These are phyloP conservation scores for Pyrenophora graminea DNA, from an alignment of 2,329 filamentous ascomycete genomes.

Conservation along the genomic window DNA sequence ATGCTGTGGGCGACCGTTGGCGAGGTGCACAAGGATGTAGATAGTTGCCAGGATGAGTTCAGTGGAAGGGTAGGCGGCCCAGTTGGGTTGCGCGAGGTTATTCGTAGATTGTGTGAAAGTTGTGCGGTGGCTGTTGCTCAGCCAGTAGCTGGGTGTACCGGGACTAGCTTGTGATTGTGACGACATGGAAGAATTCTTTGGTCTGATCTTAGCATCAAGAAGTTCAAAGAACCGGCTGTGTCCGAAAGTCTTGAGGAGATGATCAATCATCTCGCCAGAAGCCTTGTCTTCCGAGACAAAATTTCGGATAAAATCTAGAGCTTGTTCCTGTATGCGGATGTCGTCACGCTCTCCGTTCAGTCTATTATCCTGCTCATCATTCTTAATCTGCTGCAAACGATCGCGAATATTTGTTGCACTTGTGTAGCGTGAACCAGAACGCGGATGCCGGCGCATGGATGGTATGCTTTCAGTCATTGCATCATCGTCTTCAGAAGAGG, in stretches of 20 bases:
- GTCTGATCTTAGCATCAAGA: slow-evolving; percentile 74
- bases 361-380: slow-evolving; percentile 69
- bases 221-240: slow-evolving; percentile 80
- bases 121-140: slow-evolving; percentile 63
- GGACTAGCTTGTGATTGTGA: slow-evolving; percentile 16
- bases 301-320: slow-evolving; percentile 86
- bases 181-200: slow-evolving; percentile 39
- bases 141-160: slow-evolving; percentile 36
- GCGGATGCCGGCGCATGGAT: slow-evolving; percentile 45
- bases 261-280: slow-evolving; percentile 76
- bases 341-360: slow-evolving; percentile 76
- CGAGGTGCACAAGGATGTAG: slow-evolving; percentile 85
- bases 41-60: slow-evolving; percentile 79
- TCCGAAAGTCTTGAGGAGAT: slow-evolving; percentile 75
- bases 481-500: slow-evolving; percentile 48
- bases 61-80: slow-evolving; percentile 36
- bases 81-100: slow-evolving; percentile 50
- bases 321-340: slow-evolving; percentile 86
- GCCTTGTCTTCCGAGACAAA: slow-evolving; percentile 69
- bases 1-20: slow-evolving; percentile 78
- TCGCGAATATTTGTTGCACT: slow-evolving; percentile 44
- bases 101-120: slow-evolving; percentile 56
- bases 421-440: slow-evolving; percentile 42
- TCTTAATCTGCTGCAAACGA: slow-evolving; percentile 55
- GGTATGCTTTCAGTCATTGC: slow-evolving; percentile 53